Evolutionary conservation across 2,329 filamentous ascomycete species (phyloP).

Genomic region (Ustulina deusta): DNA sequence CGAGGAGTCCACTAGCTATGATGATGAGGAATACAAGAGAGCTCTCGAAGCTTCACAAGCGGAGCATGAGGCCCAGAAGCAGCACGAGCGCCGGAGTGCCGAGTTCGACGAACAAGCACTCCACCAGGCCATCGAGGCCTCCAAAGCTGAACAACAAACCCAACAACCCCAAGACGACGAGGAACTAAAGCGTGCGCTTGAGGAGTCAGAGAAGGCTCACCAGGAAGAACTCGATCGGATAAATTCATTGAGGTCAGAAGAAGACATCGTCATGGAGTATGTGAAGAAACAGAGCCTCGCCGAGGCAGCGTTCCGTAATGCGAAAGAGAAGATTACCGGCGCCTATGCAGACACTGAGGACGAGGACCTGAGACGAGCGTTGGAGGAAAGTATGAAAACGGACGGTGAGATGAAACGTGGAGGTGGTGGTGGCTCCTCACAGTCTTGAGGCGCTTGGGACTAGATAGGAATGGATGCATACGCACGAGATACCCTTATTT

Average conservation of each 20-base stretch:
- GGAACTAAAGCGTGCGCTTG: slow-evolving; percentile 60
- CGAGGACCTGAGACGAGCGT: slow-evolving; percentile 45
- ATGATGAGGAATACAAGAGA: slow-evolving; percentile 56
- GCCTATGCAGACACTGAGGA: slow-evolving; percentile 42
- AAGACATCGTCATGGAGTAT: slow-evolving; percentile 81
- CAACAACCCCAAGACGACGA: slow-evolving; percentile 52
- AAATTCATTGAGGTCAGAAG: slow-evolving; percentile 66
- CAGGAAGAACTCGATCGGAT: slow-evolving; percentile 58
- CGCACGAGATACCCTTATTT: slow-evolving; percentile 35
- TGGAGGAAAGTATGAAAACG: slow-evolving; percentile 49
- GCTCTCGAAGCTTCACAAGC: slow-evolving; percentile 57
- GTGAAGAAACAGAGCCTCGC: slow-evolving; percentile 80
- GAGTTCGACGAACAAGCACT: slow-evolving; percentile 53
- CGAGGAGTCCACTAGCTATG: slow-evolving; percentile 41
- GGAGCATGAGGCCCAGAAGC: slow-evolving; percentile 36
- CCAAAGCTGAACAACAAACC: slow-evolving; percentile 47
- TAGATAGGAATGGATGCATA: slow-evolving; percentile 1
- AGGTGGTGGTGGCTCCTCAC: slow-evolving; percentile 44
- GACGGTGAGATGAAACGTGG: slow-evolving; percentile 33
- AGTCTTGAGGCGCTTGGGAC: slow-evolving; percentile 10
- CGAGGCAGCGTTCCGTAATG: slow-evolving; percentile 69
- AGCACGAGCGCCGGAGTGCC: slow-evolving; percentile 22
- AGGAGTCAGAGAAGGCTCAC: slow-evolving; percentile 61
- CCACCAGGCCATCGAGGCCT: slow-evolving; percentile 57
- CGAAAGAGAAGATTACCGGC: slow-evolving; percentile 50